Evolutionary conservation across 805 yeast species (phyloP).

Genomic region (Kluyveromyces siamensis): DNA sequence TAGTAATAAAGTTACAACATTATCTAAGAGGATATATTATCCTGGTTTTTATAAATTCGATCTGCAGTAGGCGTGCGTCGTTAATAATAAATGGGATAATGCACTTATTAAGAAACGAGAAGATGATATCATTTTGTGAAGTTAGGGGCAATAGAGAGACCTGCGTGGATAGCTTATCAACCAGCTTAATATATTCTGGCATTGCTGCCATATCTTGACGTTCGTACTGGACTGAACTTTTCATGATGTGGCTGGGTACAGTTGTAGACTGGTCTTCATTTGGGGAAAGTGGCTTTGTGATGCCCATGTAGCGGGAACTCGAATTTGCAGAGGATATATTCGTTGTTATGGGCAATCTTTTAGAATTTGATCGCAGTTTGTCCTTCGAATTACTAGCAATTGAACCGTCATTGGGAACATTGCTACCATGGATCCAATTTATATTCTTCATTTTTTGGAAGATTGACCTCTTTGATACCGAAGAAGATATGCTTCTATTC

Average conservation of each 20-base stretch:
- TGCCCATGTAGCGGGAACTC: no score
- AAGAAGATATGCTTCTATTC: background rate
- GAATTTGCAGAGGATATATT: no score
- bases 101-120: conserved; percentile 8
- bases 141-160: conserved; percentile 7
- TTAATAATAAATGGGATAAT: conserved; percentile 10
- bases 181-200: conserved; percentile 9
- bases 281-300: no score
- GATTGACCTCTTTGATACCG: conserved; percentile 1
- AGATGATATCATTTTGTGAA: conserved; percentile 10
- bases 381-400: background rate
- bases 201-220: conserved; percentile 5
- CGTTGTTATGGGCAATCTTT: background rate
- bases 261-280: no score
- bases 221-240: background rate
- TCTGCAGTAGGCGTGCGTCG: conserved; percentile 9
- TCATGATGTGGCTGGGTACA: background rate
- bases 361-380: background rate
- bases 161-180: conserved; percentile 5
- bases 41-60: background rate
- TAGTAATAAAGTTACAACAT: no score
- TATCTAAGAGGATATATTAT: background rate
- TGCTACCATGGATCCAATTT: background rate
- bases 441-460: conserved; percentile 2
- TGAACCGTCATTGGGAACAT: background rate